These are phyloP conservation scores for Endocarpon pusillum DNA, from an alignment of 495 filamentous ascomycete genomes.

Conservation along the genomic window DNA sequence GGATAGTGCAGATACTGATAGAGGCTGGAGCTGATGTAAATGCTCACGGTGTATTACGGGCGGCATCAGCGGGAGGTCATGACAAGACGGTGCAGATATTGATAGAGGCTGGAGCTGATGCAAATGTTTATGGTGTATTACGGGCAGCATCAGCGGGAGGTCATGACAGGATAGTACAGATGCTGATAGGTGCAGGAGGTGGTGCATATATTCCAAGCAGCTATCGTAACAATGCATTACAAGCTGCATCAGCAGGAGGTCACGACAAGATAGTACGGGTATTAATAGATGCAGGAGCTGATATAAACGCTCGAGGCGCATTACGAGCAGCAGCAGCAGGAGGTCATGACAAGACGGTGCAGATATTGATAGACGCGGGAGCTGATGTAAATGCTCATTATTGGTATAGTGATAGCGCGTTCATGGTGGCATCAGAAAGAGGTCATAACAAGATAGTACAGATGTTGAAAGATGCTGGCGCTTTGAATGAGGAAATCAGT, in stretches of 20 bases:
- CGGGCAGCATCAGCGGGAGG: neutral
- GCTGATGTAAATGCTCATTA: conserved; percentile 11
- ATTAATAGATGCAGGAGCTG: conserved; percentile 10
- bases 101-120: conserved; percentile 9
- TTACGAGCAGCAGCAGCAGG: conserved; percentile 6
- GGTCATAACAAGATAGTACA: too few relatives aligned
- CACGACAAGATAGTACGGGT: conserved; percentile 8
- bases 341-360: conserved; percentile 5
- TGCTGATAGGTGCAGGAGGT: neutral
- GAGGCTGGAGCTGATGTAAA: conserved; percentile 8
- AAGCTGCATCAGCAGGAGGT: conserved; percentile 5
- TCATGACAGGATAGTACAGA: neutral
- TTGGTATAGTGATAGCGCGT: too few relatives aligned
- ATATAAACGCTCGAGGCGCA: conserved; percentile 8
- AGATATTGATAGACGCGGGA: conserved; percentile 10
- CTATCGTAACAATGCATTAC: neutral
- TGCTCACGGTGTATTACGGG: conserved; percentile 7
- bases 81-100: conserved; percentile 8
- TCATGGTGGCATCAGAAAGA: too few relatives aligned
- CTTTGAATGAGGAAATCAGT: too few relatives aligned
- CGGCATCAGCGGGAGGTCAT: conserved; percentile 3
- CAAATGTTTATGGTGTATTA: conserved; percentile 8
- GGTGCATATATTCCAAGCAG: neutral
- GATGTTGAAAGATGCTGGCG: too few relatives aligned
- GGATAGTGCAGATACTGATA: conserved; percentile 6